These are phyloP conservation scores for Crithidia expoeki DNA, from an alignment of 208 protist genomes.

Conservation along the genomic window DNA sequence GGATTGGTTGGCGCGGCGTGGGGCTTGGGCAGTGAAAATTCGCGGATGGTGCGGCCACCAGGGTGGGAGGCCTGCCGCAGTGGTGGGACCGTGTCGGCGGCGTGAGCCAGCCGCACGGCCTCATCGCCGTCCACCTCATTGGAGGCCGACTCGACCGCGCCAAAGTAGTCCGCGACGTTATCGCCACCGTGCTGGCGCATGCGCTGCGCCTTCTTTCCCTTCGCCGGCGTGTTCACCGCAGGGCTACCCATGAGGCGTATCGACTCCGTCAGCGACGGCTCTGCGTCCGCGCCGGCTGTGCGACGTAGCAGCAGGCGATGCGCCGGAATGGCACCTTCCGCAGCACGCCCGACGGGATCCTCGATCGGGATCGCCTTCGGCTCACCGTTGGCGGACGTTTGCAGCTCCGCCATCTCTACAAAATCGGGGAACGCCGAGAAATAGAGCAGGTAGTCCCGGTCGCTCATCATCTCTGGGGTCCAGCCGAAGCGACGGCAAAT, in stretches of 20 bases:
- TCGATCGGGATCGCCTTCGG: constrained; percentile 61
- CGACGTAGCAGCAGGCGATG: constrained; percentile 82
- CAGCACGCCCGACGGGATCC: constrained; percentile 58
- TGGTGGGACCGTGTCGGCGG: constrained; percentile 48
- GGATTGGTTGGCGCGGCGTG: constrained; percentile 14
- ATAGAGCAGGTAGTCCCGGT: constrained; percentile 84
- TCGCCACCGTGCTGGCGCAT: constrained; percentile 35
- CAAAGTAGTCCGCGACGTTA: constrained; percentile 52
- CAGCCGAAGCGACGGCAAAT: constrained; percentile 84
- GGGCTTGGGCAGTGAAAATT: constrained; percentile 77
- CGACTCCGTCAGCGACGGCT: constrained; percentile 89
- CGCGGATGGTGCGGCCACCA: constrained; percentile 62
- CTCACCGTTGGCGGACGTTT: constrained; percentile 40
- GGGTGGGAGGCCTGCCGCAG: constrained; percentile 75
- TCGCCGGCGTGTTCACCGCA: constrained; percentile 51
- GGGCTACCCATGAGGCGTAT: constrained; percentile 86
- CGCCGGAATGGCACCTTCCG: constrained; percentile 50
- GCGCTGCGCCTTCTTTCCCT: constrained; percentile 46
- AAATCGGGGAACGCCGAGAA: constrained; percentile 78
- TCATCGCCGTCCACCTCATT: constrained; percentile 77
- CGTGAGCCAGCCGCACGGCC: constrained; percentile 59
- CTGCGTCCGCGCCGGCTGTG: constrained; percentile 50
- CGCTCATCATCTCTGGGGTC: constrained; percentile 67
- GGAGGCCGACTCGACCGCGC: constrained; percentile 54
- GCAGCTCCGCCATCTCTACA: constrained; percentile 84